Evolutionary conservation across 495 filamentous ascomycete genomes (phyloP), one percentile per base, ranked within the genome.

Genomic region (Cudoniella acicularis): DNA sequence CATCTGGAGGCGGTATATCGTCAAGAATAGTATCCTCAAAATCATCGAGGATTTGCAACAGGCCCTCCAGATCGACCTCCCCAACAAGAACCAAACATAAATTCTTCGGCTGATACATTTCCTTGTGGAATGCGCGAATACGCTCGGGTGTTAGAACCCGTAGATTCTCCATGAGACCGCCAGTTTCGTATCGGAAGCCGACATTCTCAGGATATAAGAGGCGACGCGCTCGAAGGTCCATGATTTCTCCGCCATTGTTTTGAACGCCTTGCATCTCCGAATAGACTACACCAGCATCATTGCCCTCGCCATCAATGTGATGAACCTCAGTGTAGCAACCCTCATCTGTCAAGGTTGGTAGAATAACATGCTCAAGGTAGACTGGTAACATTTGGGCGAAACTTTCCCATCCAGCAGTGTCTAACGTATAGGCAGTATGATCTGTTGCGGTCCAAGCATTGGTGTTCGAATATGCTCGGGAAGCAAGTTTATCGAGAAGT

Each of bases 61-160:
- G 80, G 67, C 95, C 75, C 0, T 78, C 72, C 71, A 96, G 91
- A 65, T 96, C 84, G 11, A 95, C 87, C 67, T 96, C 92, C 53
- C 94, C 94, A 50, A 93, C 85, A 51, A 99, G 83, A 30, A 97
- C 78, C 52, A 98, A 69, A 62, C 93, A 96, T 61, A 99, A 73
- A 67, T 99, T 99, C 67, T 90, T 95, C 8, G 95, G 94, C 65
- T 96, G 93, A 65, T 99, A 99, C 95, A 99, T 99, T 55, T 92
- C 88, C 52, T 86, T 86, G 70, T 99, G 94, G 72, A 96, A 99
- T 26, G 81, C 82, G 8, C 95, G 85, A 64, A 99, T 99, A 18
- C 90, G 84, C 51, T 98, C 88, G 2, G 90, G 86, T 1, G 90
- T 91, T 43, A 99, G 70, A 18, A 91, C 86, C 49, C 94, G 83